These are phyloP conservation scores for Mycena amicta DNA, from an alignment of 768 basidiomycete genomes.

Conservation along the genomic window DNA sequence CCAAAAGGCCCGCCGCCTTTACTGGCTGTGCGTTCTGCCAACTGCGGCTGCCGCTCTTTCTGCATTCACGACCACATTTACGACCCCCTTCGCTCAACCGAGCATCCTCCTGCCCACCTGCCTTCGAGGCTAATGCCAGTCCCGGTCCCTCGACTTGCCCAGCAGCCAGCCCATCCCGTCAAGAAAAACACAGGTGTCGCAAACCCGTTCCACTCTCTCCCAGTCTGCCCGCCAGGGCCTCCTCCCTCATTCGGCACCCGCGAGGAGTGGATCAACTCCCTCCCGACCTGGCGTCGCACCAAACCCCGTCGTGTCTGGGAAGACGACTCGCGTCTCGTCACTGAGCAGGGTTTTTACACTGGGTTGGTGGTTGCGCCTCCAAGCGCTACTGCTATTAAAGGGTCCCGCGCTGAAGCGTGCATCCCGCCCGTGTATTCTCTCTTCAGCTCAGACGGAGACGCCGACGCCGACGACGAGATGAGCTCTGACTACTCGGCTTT, in stretches of 20 bases:
- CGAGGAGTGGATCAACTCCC: slow-evolving; percentile 73
- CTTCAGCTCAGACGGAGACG: slow-evolving; percentile 40
- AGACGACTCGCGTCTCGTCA: slow-evolving; percentile 53
- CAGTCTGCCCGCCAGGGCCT: slow-evolving; percentile 59
- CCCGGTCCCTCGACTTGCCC: slow-evolving; percentile 68
- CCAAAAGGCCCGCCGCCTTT: slow-evolving; percentile 86
- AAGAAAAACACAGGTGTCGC: slow-evolving; percentile 53
- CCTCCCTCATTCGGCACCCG: slow-evolving; percentile 67
- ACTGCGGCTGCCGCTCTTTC: slow-evolving; percentile 28
- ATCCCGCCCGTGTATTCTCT: slow-evolving; percentile 68
- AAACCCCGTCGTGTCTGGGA: slow-evolving; percentile 71
- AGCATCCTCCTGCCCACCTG: slow-evolving; percentile 34
- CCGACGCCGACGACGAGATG: slow-evolving; percentile 51
- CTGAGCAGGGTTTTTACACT: slow-evolving; percentile 65
- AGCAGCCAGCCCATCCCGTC: slow-evolving; percentile 62
- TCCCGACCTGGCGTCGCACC: slow-evolving; percentile 71
- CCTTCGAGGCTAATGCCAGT: slow-evolving; percentile 79
- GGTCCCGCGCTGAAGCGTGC: slow-evolving; percentile 81
- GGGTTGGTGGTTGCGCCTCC: slow-evolving; percentile 74
- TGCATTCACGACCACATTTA: slow-evolving; percentile 69
- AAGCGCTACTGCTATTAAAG: slow-evolving; percentile 84
- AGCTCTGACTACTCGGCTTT: slow-evolving; percentile 39
- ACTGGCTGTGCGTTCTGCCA: slow-evolving; percentile 79
- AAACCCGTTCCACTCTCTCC: slow-evolving; percentile 59
- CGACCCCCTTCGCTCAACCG: slow-evolving; percentile 53